Evolutionary conservation across 2,329 filamentous ascomycete genomes (phyloP), one percentile per base, ranked within the genome.

Genomic region (Talaromyces sp.): DNA sequence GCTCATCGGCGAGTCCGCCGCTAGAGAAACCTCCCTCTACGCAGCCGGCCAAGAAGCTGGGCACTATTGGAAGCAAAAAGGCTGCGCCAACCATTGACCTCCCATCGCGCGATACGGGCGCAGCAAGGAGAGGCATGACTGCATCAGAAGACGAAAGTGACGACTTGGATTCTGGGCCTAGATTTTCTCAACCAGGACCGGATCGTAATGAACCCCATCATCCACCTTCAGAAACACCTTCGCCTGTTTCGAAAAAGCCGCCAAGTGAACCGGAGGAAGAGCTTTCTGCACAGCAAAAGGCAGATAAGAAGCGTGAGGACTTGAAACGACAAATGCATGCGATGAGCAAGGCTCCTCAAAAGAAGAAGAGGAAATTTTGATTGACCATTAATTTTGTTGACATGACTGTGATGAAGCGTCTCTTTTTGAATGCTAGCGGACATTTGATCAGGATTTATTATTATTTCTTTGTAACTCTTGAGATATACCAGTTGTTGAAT

Each of bases 311-410:
- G 65, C 76, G 85, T 13, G 77, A 82, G 56, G 82, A 85, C 67
- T 69, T 88, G 63, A 87, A 85, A 68, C 75, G 80, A 19, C 75
- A 81, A 49, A 67, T 85, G 17, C 55, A 80, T 58, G 75, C 73
- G 59, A 82, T 81, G 67, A 78, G 79, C 30, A 83, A 82, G 65
- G 80, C 77, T 58, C 78, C 79, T 10, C 75, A 70, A 19, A 86
- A 83, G 76, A 87, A 86, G 77, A 85, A 82, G 69, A 72, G 83
- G 60, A 83, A 75, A 62, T 85, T 85, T 64, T 85, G 70, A 75
- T 30, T 55, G 17, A 19, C 22, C n/a, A 17, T 27, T 27, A 19
- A 36, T 19, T 22, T 8, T 3, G 33, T 27, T 47, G 36, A 57
- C 8, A 57, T 30, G 52, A 54, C 25, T 39, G 36, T 53, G 5